Evolutionary conservation across 129 eudicot species (phyloP).

Genomic region (Escallonia rubra): DNA sequence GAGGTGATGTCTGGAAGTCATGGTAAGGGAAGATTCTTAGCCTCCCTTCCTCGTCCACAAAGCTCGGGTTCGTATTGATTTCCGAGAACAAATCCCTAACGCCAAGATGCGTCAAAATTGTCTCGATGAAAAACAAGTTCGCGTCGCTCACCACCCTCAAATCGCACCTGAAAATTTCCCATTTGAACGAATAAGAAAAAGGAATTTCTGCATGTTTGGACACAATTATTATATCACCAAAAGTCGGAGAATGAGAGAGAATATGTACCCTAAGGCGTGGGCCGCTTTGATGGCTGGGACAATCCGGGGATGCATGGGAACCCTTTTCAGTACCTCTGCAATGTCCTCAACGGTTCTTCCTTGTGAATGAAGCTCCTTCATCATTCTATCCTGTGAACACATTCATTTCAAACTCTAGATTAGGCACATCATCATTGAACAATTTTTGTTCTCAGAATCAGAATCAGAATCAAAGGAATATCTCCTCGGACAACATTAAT

Average conservation of each 20-base stretch:
- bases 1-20: slow-evolving; percentile 43
- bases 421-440: too few relatives aligned
- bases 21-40: slow-evolving; percentile 63
- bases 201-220: background rate
- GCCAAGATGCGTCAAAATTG: slow-evolving; percentile 61
- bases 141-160: slow-evolving; percentile 88
- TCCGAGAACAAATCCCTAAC: slow-evolving; percentile 60
- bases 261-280: slow-evolving; percentile 57
- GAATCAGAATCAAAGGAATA: too few relatives aligned
- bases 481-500: too few relatives aligned
- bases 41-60: slow-evolving; percentile 51
- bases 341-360: slow-evolving; percentile 61
- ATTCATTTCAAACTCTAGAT: too few relatives aligned
- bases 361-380: slow-evolving; percentile 51
- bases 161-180: slow-evolving; percentile 51
- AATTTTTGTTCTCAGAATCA: too few relatives aligned
- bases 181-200: too few relatives aligned
- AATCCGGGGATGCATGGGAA: slow-evolving; percentile 73
- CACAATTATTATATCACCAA: background rate
- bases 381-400: slow-evolving; percentile 55
- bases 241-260: background rate
- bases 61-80: slow-evolving; percentile 73
- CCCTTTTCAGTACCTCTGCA: slow-evolving; percentile 52
- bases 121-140: slow-evolving; percentile 66
- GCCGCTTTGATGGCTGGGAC: slow-evolving; percentile 66